phyloP scores from a whole-genome alignment of 495 filamentous ascomycete genomes.

The Parathielavia hyrcaniae region DNA sequence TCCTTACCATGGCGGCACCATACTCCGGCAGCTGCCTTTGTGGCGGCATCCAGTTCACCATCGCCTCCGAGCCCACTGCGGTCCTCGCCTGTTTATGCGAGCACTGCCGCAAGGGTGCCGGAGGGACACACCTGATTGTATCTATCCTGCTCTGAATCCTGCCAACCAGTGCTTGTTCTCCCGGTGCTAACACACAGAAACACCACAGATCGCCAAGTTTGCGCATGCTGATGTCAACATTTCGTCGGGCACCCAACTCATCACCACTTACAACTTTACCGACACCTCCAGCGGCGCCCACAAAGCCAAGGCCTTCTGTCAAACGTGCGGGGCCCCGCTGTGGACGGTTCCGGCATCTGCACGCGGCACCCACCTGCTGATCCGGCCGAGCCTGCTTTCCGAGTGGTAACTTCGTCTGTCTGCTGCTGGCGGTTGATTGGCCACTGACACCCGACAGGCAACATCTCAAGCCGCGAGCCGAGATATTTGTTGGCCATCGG shows the following conservation, averaged over 20 bases:
- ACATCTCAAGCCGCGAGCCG: background rate
- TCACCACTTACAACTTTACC: background rate
- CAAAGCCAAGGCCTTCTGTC: background rate
- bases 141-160: background rate
- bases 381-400: background rate
- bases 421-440: too few relatives aligned
- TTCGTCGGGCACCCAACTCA: background rate
- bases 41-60: background rate
- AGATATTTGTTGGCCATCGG: background rate
- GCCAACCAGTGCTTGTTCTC: background rate
- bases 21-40: background rate
- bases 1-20: background rate
- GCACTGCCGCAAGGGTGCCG: background rate
- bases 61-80: background rate
- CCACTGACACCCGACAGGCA: background rate
- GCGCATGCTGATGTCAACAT: background rate
- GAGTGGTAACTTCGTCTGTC: background rate
- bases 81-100: background rate
- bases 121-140: background rate
- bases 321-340: background rate
- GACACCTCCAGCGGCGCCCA: background rate
- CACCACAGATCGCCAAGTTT: background rate
- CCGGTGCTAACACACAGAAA: background rate
- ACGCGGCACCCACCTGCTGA: background rate
- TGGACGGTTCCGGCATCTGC: background rate